Percentiles rank a stretch among this genome's conserved stretches.
Conservation (phyloP, 2,329 filamentous ascomycete genomes). For the Botryotinia calthae region DNA sequence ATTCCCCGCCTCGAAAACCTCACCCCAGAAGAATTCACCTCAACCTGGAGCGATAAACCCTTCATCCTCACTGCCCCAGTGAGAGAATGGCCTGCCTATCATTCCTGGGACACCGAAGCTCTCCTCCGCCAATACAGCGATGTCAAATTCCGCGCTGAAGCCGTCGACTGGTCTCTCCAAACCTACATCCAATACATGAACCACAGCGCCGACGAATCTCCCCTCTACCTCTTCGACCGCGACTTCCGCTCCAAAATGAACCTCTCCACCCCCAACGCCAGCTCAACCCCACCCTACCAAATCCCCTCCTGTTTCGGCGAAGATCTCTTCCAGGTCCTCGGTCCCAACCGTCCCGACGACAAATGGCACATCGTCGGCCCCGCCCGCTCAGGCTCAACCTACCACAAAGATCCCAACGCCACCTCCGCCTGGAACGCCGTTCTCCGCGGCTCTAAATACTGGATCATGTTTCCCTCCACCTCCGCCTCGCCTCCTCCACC, state of each 20-base stretch:
- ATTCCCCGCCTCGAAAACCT: slow-evolving; percentile 70
- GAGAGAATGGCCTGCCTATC: slow-evolving; percentile 74
- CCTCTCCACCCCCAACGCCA: slow-evolving; percentile 57
- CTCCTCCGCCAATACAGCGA: slow-evolving; percentile 64
- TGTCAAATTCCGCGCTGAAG: slow-evolving; percentile 80
- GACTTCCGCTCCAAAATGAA: slow-evolving; percentile 84
- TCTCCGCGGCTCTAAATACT: slow-evolving; percentile 87
- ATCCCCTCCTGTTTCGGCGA: slow-evolving; percentile 80
- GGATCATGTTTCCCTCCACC: slow-evolving; percentile 90
- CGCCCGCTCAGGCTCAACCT: slow-evolving; percentile 83
- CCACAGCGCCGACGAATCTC: slow-evolving; percentile 78
- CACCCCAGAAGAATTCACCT: slow-evolving; percentile 68
- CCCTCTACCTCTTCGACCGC: slow-evolving; percentile 88
- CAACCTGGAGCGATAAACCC: slow-evolving; percentile 72
- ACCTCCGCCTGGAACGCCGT: slow-evolving; percentile 93
- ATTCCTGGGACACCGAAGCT: slow-evolving; percentile 68
- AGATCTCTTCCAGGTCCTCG: slow-evolving; percentile 80
- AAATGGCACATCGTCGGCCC: slow-evolving; percentile 93
- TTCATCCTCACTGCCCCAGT: slow-evolving; percentile 86
- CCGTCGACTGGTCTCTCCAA: slow-evolving; percentile 86
- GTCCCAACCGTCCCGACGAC: slow-evolving; percentile 75
- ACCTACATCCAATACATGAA: slow-evolving; percentile 81
- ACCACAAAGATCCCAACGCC: slow-evolving; percentile 79
- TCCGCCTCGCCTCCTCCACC: slow-evolving; percentile 58
- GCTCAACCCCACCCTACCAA: slow-evolving; percentile 61